These are phyloP conservation scores for Gentiana dahurica DNA, from an alignment of 257 asterid genomes.

Conservation along the genomic window DNA sequence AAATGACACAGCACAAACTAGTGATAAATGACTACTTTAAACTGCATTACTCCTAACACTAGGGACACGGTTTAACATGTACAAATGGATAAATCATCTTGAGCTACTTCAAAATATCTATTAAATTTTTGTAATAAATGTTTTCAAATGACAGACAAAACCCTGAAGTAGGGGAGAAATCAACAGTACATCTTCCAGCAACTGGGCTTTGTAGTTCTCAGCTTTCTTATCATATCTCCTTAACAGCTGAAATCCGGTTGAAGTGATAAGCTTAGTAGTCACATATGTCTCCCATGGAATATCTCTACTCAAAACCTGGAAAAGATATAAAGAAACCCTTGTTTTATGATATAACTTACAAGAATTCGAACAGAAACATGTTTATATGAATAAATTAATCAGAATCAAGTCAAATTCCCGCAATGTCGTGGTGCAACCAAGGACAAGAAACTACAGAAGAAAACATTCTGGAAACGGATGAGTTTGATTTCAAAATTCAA, in stretches of 20 bases:
- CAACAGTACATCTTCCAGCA: conserved; percentile 64
- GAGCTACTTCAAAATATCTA: too few species aligned
- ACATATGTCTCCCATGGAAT: conserved; percentile 95
- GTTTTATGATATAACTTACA: not conserved
- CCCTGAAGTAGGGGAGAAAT: conserved; percentile 1
- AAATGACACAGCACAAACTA: too few species aligned
- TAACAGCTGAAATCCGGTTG: conserved; percentile 82
- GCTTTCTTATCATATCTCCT: conserved; percentile 84
- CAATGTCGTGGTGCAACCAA: not conserved
- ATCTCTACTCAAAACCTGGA: conserved; percentile 75
- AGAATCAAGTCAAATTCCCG: not conserved
- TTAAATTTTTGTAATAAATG: too few species aligned
- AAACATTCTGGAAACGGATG: too few species aligned
- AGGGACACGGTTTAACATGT: too few species aligned
- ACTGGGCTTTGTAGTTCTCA: conserved; percentile 58
- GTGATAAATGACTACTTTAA: too few species aligned
- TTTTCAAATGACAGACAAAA: too few species aligned
- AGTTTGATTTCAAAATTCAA: not conserved
- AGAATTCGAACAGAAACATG: not conserved
- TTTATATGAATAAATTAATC: not conserved
- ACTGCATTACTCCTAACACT: too few species aligned
- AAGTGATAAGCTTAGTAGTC: conserved; percentile 78
- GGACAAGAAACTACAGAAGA: not conserved
- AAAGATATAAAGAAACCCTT: conserved; percentile 3
- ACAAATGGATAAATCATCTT: too few species aligned